Percentiles rank a stretch among this genome's conserved stretches.
phyloP scores from a whole-genome alignment of 164 flowering plant species.

The Magnolia officinalis region DNA sequence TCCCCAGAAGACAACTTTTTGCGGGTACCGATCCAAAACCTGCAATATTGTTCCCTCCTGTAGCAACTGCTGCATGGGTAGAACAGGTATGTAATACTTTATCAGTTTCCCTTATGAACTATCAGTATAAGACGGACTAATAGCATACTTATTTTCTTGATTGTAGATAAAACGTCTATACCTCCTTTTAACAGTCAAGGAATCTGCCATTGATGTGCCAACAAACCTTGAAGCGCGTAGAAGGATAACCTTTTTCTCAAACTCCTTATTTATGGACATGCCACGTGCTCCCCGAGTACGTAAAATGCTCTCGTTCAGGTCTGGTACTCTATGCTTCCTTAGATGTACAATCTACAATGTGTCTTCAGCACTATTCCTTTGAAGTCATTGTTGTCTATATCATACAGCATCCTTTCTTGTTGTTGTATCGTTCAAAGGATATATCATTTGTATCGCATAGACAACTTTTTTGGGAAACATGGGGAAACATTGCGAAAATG shows the following conservation, averaged over 20 bases:
- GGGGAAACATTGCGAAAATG: too few species aligned
- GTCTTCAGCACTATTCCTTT: background rate
- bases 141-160: background rate
- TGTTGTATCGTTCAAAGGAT: too few species aligned
- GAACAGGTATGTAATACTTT: slow-evolving; percentile 58
- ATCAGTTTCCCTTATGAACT: background rate
- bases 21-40: slow-evolving; percentile 71
- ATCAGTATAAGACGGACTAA: background rate
- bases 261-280: slow-evolving; percentile 95
- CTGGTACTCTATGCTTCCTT: background rate
- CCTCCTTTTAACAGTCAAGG: slow-evolving; percentile 82
- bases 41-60: slow-evolving; percentile 75
- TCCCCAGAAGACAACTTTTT: slow-evolving; percentile 77
- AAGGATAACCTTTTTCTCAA: slow-evolving; percentile 80
- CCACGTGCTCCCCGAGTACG: slow-evolving; percentile 91
- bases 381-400: background rate
- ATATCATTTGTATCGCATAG: too few species aligned
- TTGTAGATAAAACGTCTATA: slow-evolving; percentile 35
- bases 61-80: slow-evolving; percentile 88
- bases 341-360: too few species aligned
- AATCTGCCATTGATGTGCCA: slow-evolving; percentile 79
- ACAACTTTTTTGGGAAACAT: too few species aligned
- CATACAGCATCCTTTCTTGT: too few species aligned
- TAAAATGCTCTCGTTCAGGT: slow-evolving; percentile 98
- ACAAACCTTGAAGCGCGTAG: slow-evolving; percentile 94